phyloP scores from a whole-genome alignment of 345 rosid species.

The Atalantia buxifolia region DNA sequence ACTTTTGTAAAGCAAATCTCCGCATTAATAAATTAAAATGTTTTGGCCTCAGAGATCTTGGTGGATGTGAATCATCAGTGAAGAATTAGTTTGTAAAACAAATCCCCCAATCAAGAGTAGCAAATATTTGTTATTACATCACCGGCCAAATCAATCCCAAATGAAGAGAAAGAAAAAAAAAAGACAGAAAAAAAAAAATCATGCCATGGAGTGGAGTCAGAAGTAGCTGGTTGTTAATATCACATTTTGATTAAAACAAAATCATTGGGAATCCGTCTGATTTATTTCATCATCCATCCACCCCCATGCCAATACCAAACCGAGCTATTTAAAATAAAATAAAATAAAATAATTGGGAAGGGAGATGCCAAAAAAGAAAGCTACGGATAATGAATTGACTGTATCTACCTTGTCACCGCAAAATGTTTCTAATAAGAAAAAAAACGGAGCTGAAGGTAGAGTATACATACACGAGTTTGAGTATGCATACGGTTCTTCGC shows the following conservation, averaged over 20 bases:
- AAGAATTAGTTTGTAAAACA: no score
- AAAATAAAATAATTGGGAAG: no score
- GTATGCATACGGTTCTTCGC: constrained; percentile 11
- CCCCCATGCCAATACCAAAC: not conserved
- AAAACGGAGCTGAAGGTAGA: constrained; percentile 49
- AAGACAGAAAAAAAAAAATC: not conserved
- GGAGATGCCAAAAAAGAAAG: not conserved
- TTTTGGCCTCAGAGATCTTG: constrained; percentile 55
- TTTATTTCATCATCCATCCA: constrained; percentile 44
- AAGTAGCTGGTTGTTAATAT: constrained; percentile 43
- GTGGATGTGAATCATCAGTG: constrained; percentile 17
- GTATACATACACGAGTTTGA: constrained; percentile 6
- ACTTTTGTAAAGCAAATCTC: no score
- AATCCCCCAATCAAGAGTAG: constrained; percentile 45
- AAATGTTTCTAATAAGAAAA: constrained; percentile 7
- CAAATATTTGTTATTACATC: constrained; percentile 40
- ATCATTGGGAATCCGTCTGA: constrained; percentile 73
- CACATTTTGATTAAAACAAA: constrained; percentile 8
- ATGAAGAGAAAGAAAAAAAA: not conserved
- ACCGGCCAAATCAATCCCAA: constrained; percentile 15
- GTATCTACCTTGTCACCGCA: constrained; percentile 55
- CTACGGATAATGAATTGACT: not conserved
- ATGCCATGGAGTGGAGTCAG: constrained; percentile 28
- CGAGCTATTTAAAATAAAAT: not conserved
- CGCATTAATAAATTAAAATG: no score